Evolutionary conservation across 805 yeast species (phyloP), one percentile per base, ranked within the genome.

Genomic region (Metschnikowia koreensis): DNA sequence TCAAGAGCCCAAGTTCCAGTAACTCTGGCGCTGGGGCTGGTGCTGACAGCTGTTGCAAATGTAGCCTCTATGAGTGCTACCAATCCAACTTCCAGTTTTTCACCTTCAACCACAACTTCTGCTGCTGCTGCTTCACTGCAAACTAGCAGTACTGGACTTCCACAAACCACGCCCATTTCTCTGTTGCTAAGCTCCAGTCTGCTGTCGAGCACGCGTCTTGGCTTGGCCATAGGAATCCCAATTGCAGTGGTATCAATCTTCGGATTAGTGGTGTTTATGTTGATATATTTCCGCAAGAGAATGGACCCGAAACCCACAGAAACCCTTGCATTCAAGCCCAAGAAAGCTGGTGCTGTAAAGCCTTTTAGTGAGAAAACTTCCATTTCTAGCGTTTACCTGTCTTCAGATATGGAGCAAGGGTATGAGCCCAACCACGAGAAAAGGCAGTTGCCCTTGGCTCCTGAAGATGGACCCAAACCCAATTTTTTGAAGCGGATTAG

Each of bases 221-320:
- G 73, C 4, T 52, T 59, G 67, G 71, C 64, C 47, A 66, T 66
- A 53, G 74, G 73, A 11, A 60, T 66, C 46, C 71, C 69, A 29
- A 54, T 67, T 45, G 71, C 68, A 15, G 54, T 64, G n/a, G 53
- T 71, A 36, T 54, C 56, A 11, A 28, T 67, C 26, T 57, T 67
- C 45, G 56, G 62, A 7, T 43, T 62, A 38, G 63, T 53, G 12
- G 53, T 52, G 15, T 48, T 57, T 10, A 45, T 53, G 33, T 38
- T 58, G 37, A 40, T 53, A 3, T 46, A 44, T 31, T 46, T 55
- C 31, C 49, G 50, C 22, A 56, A 54, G 34, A 44, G 37, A 27
- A 50, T 52, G 47, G 55, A 53, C 44, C 38, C 39, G 11, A 51
- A 44, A 10, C 54, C 52, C 15, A 37, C 48, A 3, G 54, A 53